Evolutionary conservation across 495 filamentous ascomycete genomes (phyloP).

Genomic region (Podospora sp.): DNA sequence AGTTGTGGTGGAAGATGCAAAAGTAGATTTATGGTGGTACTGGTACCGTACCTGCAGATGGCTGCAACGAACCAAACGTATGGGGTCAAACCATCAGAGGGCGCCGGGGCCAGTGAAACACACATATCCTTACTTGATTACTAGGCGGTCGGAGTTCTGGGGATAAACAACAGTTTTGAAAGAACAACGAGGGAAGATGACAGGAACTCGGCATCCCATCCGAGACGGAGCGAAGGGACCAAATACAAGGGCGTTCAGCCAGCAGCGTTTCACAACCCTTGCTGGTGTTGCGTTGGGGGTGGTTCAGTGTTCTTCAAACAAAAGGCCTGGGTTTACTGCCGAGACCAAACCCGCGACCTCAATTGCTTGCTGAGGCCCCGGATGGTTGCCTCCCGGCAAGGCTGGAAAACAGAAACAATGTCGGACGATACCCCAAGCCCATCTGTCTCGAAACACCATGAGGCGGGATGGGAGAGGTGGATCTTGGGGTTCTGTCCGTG

Average conservation of each 20-base stretch:
- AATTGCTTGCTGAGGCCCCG: not conserved
- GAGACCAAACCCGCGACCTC: not conserved
- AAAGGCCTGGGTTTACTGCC: constrained; percentile 1
- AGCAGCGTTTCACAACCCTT: constrained; percentile 17
- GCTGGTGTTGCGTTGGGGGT: constrained; percentile 8
- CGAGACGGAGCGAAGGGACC: not conserved
- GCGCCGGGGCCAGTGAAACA: not conserved
- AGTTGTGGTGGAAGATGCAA: not conserved
- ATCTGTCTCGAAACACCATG: not conserved
- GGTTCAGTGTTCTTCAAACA: not conserved
- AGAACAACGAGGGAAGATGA: not conserved
- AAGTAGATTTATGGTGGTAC: not conserved
- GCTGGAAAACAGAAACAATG: not conserved
- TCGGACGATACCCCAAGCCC: not conserved
- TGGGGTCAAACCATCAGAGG: no score
- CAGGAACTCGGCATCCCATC: not conserved
- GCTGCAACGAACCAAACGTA: no score
- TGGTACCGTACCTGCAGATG: no score
- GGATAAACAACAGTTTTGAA: not conserved
- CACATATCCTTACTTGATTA: not conserved
- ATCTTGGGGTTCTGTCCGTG: not conserved
- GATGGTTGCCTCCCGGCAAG: constrained; percentile 9
- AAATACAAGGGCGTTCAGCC: constrained; percentile 5
- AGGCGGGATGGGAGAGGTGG: not conserved
- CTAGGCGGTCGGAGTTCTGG: not conserved